Conservation (phyloP, 345 rosid species). For the Citrus hindsii region DNA sequence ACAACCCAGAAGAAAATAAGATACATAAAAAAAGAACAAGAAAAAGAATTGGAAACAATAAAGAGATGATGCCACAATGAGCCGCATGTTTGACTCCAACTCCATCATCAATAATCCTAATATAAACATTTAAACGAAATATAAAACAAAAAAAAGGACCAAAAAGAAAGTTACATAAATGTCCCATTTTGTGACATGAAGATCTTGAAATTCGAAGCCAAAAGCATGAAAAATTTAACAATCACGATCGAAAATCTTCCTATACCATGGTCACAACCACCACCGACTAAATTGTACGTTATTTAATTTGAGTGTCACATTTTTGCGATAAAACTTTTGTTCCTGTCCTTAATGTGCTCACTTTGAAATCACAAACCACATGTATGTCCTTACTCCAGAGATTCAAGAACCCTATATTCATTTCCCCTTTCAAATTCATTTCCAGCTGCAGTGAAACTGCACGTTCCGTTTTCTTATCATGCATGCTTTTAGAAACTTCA, state of each 20-base stretch:
- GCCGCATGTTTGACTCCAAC: background rate
- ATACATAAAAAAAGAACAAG: background rate
- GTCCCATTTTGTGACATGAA: background rate
- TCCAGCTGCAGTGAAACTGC: slow-evolving; percentile 21
- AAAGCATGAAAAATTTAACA: background rate
- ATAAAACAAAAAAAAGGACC: background rate
- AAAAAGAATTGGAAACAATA: background rate
- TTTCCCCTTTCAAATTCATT: slow-evolving; percentile 24
- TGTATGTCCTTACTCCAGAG: slow-evolving; percentile 30
- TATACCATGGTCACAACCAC: slow-evolving; percentile 11
- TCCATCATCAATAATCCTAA: background rate
- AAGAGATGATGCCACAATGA: background rate
- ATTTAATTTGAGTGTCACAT: slow-evolving; percentile 37
- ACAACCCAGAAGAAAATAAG: background rate
- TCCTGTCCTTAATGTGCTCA: slow-evolving; percentile 36
- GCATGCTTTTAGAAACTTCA: slow-evolving; percentile 12
- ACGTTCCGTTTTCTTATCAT: slow-evolving; percentile 9
- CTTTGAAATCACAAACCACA: slow-evolving; percentile 50
- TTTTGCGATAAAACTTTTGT: slow-evolving; percentile 41
- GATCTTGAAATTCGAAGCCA: background rate
- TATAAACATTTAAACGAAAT: background rate
- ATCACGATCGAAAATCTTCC: slow-evolving; percentile 17
- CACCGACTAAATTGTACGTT: slow-evolving; percentile 10
- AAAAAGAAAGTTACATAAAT: background rate
- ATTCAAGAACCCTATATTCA: slow-evolving; percentile 27